These are phyloP conservation scores for Xylaria cubensis DNA, from an alignment of 495 filamentous ascomycete genomes.

Conservation along the genomic window DNA sequence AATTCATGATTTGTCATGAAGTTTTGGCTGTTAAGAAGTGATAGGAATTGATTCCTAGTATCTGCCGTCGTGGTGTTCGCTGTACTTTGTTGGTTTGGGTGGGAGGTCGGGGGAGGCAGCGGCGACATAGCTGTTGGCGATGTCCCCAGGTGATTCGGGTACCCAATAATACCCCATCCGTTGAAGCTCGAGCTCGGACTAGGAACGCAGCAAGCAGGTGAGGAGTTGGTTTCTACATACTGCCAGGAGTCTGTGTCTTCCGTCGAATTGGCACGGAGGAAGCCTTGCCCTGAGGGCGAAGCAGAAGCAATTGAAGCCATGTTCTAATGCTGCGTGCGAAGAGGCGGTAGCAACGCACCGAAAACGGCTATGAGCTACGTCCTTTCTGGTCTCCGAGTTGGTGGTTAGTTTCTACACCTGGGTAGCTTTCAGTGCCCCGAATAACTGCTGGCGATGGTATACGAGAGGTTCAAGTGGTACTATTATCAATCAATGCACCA, in stretches of 20 bases:
- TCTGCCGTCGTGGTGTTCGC: not conserved
- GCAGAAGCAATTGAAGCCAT: constrained; percentile 36
- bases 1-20: constrained; percentile 33
- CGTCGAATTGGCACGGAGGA: constrained; percentile 37
- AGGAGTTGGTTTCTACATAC: constrained; percentile 37
- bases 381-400: not conserved
- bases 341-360: not conserved
- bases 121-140: constrained; percentile 39
- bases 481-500: constrained; percentile 1
- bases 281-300: constrained; percentile 36
- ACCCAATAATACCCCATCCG: constrained; percentile 49
- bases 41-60: constrained; percentile 33
- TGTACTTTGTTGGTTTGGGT: constrained; percentile 30
- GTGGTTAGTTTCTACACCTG: not conserved
- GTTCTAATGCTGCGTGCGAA: not conserved
- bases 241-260: constrained; percentile 43
- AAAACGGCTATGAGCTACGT: not conserved
- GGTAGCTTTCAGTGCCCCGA: not conserved
- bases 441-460: not conserved
- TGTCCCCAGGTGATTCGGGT: constrained; percentile 36
- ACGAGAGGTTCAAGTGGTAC: not conserved
- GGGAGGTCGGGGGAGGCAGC: constrained; percentile 35
- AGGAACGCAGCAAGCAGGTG: constrained; percentile 46
- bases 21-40: constrained; percentile 35
- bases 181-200: constrained; percentile 52